Evolutionary conservation across 495 filamentous ascomycete genomes (phyloP).

Genomic region (Penicillium turbatum): DNA sequence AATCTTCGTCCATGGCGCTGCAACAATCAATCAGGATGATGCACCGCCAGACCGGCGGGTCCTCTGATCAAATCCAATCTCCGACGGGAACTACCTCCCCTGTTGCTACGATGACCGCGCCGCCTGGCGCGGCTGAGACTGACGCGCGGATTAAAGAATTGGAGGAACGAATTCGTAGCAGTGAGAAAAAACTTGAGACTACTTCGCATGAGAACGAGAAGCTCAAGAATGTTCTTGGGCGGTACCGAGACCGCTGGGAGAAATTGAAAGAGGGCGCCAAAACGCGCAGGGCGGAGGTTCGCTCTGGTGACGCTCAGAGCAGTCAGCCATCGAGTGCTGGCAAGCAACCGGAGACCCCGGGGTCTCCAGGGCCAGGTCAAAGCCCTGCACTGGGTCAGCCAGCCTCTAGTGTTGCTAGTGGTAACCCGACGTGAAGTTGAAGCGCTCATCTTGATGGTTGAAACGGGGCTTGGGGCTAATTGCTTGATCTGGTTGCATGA

Average conservation of each 20-base stretch:
- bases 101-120: constrained; percentile 19
- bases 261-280: constrained; percentile 81
- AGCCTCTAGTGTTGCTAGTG: not conserved
- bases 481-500: not conserved
- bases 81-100: constrained; percentile 28
- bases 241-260: constrained; percentile 78
- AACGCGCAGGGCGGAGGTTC: constrained; percentile 38
- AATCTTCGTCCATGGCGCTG: constrained; percentile 73
- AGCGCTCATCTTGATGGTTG: not conserved
- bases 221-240: constrained; percentile 56
- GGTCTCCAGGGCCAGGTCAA: constrained; percentile 4
- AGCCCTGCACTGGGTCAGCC: not conserved
- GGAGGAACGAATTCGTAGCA: constrained; percentile 41
- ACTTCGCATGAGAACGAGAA: constrained; percentile 66
- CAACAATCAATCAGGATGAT: constrained; percentile 73
- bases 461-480: not conserved
- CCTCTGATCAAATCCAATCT: constrained; percentile 26
- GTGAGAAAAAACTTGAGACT: constrained; percentile 52
- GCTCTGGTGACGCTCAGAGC: constrained; percentile 15
- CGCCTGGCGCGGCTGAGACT: constrained; percentile 25
- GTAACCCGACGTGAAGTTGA: not conserved
- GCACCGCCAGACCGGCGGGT: constrained; percentile 45
- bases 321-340: constrained; percentile 5
- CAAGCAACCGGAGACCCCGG: constrained; percentile 8
- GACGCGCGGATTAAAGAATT: constrained; percentile 46